Evolutionary conservation across 2,329 filamentous ascomycete genomes (phyloP), one percentile per base, ranked within the genome.

Genomic region (Penicillium sp.): DNA sequence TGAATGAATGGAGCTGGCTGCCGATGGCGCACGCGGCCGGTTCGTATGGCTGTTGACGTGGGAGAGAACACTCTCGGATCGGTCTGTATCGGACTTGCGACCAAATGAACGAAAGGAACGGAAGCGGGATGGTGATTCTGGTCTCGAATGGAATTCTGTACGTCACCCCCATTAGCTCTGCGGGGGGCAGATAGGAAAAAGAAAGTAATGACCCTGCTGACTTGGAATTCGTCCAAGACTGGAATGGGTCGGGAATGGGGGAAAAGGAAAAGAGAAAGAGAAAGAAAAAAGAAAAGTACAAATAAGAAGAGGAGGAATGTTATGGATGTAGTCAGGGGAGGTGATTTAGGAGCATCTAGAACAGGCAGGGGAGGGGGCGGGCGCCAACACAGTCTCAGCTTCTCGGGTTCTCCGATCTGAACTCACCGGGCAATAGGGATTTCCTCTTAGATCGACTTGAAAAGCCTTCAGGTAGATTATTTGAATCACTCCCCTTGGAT

Each of bases 371-470:
- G 27, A 12, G 9, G 12, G 42, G 22, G 22, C n/a, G n/a, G n/a
- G n/a, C n/a, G n/a, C n/a, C n/a, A 45, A 25, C 42, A 26, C 22
- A 29, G 40, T 43, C 27, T 50, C 48, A 50, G 48, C 42, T 42
- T 22, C 9, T 9, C 37, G 43, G 27, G 15, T 42, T 46, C 37
- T 40, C 20, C 42, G 42, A 45, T 41, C 50, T 47, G 18, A 49
- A 63, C 62, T 54, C 40, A 65, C 62, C 62, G 64, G 64, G 41
- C 23, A 50, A 52, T 62, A 60, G 60, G 20, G 67, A 66, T 58
- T 68, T 69, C 62, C 73, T 74, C 58, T 66, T 72, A 27, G 69
- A 67, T 56, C 73, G 70, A 49, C 69, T 70, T 63, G 73, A 69
- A 57, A 73, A 67, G 53, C 67, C 66, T 59, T 71, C 67, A 62